phyloP scores from a whole-genome alignment of 108 stramenopile species.

The Nitzschia palea region DNA sequence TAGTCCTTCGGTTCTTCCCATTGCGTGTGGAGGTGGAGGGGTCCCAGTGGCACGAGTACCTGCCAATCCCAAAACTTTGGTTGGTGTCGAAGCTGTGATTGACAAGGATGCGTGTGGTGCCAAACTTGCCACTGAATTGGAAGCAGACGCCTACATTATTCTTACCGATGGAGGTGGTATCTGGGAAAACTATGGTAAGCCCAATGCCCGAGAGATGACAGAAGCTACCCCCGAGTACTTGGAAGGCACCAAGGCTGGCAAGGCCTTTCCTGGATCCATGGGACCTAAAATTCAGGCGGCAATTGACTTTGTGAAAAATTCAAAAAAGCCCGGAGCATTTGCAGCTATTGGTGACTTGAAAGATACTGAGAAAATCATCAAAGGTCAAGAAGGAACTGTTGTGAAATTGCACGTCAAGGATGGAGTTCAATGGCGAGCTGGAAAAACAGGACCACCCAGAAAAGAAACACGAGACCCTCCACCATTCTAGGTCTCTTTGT shows the following conservation, averaged over 20 bases:
- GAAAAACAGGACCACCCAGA: conserved; percentile 27
- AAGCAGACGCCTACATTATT: conserved; percentile 82
- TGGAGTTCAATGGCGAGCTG: conserved; percentile 65
- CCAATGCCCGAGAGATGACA: conserved; percentile 72
- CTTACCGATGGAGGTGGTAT: conserved; percentile 84
- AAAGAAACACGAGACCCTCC: conserved; percentile 64
- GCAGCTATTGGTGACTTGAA: conserved; percentile 82
- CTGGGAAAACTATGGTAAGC: conserved; percentile 84
- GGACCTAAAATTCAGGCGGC: conserved; percentile 82
- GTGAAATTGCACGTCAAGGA: conserved; percentile 55
- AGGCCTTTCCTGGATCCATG: conserved; percentile 56
- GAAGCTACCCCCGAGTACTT: conserved; percentile 74
- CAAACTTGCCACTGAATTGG: conserved; percentile 65
- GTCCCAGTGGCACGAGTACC: conserved; percentile 76
- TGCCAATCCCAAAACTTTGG: conserved; percentile 60
- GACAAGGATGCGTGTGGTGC: conserved; percentile 73
- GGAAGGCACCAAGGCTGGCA: conserved; percentile 45
- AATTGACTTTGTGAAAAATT: conserved; percentile 69
- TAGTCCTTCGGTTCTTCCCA: conserved; percentile 50
- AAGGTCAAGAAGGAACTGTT: conserved; percentile 67
- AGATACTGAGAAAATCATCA: conserved; percentile 68
- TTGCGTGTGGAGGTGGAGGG: conserved; percentile 84
- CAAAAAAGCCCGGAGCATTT: conserved; percentile 51
- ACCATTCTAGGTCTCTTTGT: too few species aligned
- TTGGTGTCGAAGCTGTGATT: conserved; percentile 84